phyloP scores from a whole-genome alignment of 305 asterid species.

The Solanum chacoense region DNA sequence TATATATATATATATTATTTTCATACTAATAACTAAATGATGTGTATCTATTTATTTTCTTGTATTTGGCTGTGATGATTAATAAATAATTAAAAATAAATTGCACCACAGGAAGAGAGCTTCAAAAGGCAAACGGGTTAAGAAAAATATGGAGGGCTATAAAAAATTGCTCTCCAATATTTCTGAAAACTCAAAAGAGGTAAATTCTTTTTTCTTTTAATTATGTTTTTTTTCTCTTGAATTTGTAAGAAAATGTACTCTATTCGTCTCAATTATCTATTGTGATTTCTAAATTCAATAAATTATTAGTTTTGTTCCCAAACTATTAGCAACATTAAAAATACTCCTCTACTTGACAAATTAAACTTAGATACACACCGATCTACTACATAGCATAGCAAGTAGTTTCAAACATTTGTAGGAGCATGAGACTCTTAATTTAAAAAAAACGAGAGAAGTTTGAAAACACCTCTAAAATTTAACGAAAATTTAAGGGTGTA shows the following conservation, averaged over 20 bases:
- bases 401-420: background rate
- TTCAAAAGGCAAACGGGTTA: background rate
- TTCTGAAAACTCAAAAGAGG: background rate
- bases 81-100: background rate
- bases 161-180: background rate
- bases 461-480: background rate
- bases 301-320: too few relatives aligned
- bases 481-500: background rate
- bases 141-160: background rate
- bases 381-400: background rate
- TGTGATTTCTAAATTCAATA: background rate
- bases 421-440: background rate
- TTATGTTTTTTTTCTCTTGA: background rate
- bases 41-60: background rate
- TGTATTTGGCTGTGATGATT: background rate
- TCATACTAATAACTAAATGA: background rate
- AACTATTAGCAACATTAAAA: too few relatives aligned
- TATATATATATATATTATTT: background rate
- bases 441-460: too few relatives aligned
- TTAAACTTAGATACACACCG: background rate
- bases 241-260: background rate
- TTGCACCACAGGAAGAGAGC: background rate
- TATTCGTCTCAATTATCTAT: background rate
- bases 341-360: fast-evolving
- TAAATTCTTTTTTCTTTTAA: background rate